Percentiles rank a stretch among this genome's conserved stretches.
phyloP scores from a whole-genome alignment of 225 moss, liverwort and hornwort genomes.

The Lunularia cruciata region DNA sequence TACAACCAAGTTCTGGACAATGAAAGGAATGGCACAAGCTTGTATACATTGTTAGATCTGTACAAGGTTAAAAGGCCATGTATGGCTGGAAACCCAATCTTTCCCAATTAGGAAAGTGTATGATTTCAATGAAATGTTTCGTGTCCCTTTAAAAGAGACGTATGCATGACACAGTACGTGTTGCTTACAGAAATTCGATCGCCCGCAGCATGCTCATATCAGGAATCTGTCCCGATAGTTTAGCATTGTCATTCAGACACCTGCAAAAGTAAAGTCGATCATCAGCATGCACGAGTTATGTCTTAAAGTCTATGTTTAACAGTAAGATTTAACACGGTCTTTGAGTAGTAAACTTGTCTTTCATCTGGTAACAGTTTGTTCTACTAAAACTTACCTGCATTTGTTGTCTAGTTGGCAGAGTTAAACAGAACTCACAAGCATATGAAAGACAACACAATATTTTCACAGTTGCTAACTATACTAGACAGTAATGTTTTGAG shows the following conservation, averaged over 20 bases:
- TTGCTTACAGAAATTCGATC: neutral
- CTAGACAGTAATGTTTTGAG: too few species aligned
- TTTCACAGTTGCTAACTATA: too few species aligned
- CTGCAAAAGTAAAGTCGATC: neutral
- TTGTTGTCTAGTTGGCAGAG: neutral
- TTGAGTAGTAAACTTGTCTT: neutral
- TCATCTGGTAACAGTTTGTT: neutral
- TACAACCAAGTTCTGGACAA: too few species aligned
- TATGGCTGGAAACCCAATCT: too few species aligned
- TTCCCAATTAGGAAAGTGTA: too few species aligned
- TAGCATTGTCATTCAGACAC: neutral
- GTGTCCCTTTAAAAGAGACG: too few species aligned
- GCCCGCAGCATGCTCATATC: neutral
- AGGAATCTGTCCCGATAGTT: constrained; percentile 5
- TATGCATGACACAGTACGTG: too few species aligned
- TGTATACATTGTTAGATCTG: neutral
- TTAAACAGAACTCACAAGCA: neutral
- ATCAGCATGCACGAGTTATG: neutral
- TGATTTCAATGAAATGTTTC: too few species aligned
- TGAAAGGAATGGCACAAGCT: neutral
- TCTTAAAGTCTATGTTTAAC: too few species aligned
- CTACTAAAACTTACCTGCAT: neutral
- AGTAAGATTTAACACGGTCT: neutral
- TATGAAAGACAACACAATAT: too few species aligned
- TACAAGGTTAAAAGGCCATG: too few species aligned